phyloP scores from a whole-genome alignment of 805 yeast genomes.

The Zygosaccharomyces bisporus region DNA sequence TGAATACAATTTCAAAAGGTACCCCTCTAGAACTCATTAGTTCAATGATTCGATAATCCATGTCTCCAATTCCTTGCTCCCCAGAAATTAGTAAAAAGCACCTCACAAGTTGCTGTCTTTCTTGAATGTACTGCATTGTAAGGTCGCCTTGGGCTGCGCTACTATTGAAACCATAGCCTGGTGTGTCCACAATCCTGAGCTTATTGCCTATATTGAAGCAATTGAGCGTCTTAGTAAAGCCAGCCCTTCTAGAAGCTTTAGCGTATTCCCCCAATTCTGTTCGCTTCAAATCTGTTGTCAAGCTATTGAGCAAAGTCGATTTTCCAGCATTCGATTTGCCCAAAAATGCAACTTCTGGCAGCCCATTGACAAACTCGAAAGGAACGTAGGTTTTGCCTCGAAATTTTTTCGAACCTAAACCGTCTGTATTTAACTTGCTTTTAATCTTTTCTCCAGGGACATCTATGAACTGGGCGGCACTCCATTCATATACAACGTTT shows the following conservation, averaged over 20 bases:
- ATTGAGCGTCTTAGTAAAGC: constrained; percentile 59
- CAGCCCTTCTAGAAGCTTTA: constrained; percentile 51
- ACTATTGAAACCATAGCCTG: constrained; percentile 84
- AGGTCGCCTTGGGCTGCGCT: constrained; percentile 62
- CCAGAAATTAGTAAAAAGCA: constrained; percentile 63
- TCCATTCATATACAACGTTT: constrained; percentile 55
- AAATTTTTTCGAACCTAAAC: constrained; percentile 29
- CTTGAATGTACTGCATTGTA: constrained; percentile 57
- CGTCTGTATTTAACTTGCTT: constrained; percentile 9
- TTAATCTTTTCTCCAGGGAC: constrained; percentile 44
- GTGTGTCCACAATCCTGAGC: constrained; percentile 73
- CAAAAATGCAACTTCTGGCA: constrained; percentile 73
- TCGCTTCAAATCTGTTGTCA: constrained; percentile 43
- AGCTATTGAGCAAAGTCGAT: constrained; percentile 65
- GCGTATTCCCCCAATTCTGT: constrained; percentile 43
- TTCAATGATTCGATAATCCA: constrained; percentile 53
- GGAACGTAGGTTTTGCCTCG: constrained; percentile 30
- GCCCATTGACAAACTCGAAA: constrained; percentile 32
- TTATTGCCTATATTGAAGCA: constrained; percentile 63
- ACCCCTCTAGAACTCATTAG: constrained; percentile 52
- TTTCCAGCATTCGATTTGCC: constrained; percentile 89
- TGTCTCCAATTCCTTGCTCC: constrained; percentile 52
- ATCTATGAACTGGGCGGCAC: constrained; percentile 46
- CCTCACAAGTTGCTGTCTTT: constrained; percentile 50
- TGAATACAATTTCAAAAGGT: constrained; percentile 70